Evolutionary conservation across 2,329 filamentous ascomycete genomes (phyloP), one percentile per base, ranked within the genome.

Genomic region (Neospermospora avenae): DNA sequence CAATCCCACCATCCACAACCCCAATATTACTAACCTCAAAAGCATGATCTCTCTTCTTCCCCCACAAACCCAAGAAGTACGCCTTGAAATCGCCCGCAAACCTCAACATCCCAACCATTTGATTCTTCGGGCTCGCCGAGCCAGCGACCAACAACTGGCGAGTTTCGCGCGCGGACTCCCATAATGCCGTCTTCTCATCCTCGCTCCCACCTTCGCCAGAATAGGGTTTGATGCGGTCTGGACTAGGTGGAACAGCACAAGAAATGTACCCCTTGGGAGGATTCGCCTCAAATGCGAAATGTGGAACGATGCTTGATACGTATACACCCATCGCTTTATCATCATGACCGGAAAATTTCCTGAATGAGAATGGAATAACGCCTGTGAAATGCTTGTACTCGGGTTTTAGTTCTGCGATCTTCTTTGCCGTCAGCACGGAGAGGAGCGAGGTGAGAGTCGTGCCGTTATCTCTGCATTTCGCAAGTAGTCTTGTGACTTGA

Each of bases 21-120:
- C 83, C 82, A 16, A 84, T 63, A 67, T 85, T 86, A 61, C 80
- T 82, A 6, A 84, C 66, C 62, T 80, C 78, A 77, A 81, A 84
- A 0, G 79, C 78, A 3, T 66, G 65, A 2, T 73, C 68, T 10
- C 81, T 75, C 13, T 71, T 65, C 56, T 73, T 69, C 0, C 80
- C 80, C 16, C 82, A 67, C 65, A 77, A 78, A 0, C 69, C 67
- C 3, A 66, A 61, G 64, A 78, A 79, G 61, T 75, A 78, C 1
- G 67, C 65, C 41, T 71, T 69, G 72, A 77, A 80, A 71, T 84
- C 77, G 1, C 68, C 42, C 4, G 83, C 68, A 53, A 76, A 77
- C 2, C 67, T 65, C 14, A 83, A 57, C 57, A 83, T 65, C 4
- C 75, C 76, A 2, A 74, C 65, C 10, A 74, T 63, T 60, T 83